phyloP scores from a whole-genome alignment of 441 rosid species.

The Adansonia madagascariensis region DNA sequence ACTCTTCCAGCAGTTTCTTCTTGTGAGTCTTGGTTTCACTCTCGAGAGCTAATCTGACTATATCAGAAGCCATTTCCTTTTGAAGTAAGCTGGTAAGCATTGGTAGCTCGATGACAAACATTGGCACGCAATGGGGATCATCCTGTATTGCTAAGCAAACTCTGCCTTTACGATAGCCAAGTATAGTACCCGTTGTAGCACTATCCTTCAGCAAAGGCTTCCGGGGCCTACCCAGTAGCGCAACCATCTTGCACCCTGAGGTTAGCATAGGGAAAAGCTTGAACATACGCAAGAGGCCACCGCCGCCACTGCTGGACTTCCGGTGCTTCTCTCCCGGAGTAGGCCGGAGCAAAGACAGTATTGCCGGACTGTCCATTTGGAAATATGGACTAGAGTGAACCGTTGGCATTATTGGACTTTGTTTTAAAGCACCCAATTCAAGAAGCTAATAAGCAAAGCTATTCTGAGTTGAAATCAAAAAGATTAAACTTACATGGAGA shows the following conservation, averaged over 20 bases:
- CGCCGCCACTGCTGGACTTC: conserved; percentile 52
- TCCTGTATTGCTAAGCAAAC: conserved; percentile 84
- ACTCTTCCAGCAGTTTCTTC: conserved; percentile 82
- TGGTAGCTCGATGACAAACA: conserved; percentile 81
- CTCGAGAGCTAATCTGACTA: conserved; percentile 75
- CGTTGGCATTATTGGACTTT: conserved; percentile 48
- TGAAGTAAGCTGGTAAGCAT: conserved; percentile 69
- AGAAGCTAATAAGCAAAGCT: not conserved
- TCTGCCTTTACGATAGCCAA: conserved; percentile 82
- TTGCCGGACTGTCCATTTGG: conserved; percentile 74
- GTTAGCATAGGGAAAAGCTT: conserved; percentile 92
- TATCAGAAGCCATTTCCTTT: conserved; percentile 91
- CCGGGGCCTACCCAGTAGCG: conserved; percentile 66
- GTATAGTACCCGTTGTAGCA: conserved; percentile 79
- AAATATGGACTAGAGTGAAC: conserved; percentile 73
- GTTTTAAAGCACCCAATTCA: not conserved
- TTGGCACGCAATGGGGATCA: conserved; percentile 80
- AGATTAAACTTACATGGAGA: conserved; percentile 6
- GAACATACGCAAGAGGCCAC: conserved; percentile 82
- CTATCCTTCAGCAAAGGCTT: conserved; percentile 75
- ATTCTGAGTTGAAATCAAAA: no score
- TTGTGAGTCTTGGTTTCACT: conserved; percentile 81
- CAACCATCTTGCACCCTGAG: conserved; percentile 95
- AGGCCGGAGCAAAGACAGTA: conserved; percentile 62
- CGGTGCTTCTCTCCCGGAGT: conserved; percentile 50